Evolutionary conservation across 73 alveolate species (phyloP).

Genomic region (Halteria grandinella): DNA sequence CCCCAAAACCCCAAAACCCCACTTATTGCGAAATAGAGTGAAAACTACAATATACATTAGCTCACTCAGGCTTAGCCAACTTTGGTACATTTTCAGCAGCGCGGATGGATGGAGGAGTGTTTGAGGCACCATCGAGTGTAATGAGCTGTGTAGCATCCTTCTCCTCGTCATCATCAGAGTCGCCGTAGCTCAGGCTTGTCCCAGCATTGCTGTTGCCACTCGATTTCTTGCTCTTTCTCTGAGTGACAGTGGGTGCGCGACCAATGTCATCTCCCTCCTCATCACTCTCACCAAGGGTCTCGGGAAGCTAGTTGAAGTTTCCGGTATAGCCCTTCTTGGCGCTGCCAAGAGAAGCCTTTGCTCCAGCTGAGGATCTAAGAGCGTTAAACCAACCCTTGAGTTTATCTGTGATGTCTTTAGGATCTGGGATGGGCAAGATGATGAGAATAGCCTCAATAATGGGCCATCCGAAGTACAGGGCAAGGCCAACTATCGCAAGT

Average conservation of each 20-base stretch:
- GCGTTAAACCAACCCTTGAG: too few relatives aligned
- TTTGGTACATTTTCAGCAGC: constrained; percentile 51
- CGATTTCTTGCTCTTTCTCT: neutral
- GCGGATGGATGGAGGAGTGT: neutral
- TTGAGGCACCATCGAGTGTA: constrained; percentile 39
- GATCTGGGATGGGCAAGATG: constrained; percentile 53
- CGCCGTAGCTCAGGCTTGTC: too few relatives aligned
- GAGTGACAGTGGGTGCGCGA: neutral
- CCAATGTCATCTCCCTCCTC: constrained; percentile 29
- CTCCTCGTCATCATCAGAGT: constrained; percentile 45
- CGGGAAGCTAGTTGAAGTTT: constrained; percentile 23
- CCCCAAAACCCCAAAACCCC: too few relatives aligned
- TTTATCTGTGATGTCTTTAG: constrained; percentile 36
- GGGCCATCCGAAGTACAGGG: constrained; percentile 55
- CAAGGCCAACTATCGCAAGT: constrained; percentile 21
- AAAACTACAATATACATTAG: too few relatives aligned
- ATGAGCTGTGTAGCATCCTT: constrained; percentile 30
- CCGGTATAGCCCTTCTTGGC: neutral
- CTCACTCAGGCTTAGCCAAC: constrained; percentile 21
- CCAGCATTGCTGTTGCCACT: neutral
- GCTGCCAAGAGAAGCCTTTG: too few relatives aligned
- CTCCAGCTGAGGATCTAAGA: too few relatives aligned
- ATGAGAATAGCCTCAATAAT: constrained; percentile 31
- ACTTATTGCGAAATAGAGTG: too few relatives aligned
- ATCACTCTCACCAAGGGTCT: constrained; percentile 23